Evolutionary conservation across 2,329 filamentous ascomycete species (phyloP), one percentile per base, ranked within the genome.

Genomic region (Verticillium nubilum): DNA sequence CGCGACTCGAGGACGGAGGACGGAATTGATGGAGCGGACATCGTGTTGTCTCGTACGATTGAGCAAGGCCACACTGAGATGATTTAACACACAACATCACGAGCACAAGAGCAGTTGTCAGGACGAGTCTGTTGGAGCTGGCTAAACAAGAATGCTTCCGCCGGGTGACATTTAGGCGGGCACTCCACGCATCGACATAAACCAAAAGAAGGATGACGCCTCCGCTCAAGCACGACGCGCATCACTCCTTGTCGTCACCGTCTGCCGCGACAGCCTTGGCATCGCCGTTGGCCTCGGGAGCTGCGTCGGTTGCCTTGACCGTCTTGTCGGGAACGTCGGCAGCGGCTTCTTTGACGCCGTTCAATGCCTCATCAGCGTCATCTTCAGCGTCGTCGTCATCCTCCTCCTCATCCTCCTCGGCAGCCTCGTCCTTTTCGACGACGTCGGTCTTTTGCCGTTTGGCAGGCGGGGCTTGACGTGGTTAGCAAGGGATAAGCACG

Each of bases 371-470:
- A 6, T 66, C 66, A 3, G 62, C 67, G 5, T 70, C 71, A 1
- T 62, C 67, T 3, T 62, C 62, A 13, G 50, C 60, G 13, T 59
- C 61, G 13, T 61, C 60, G 29, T 62, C 60, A 33, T 57, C 66
- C 5, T 69, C 70, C 5, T 63, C 69, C 2, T 65, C 67, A 4
- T 57, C 65, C 9, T 63, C 65, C 15, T 68, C 70, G 29, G 64
- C 67, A 19, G 63, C 68, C 23, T 67, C 69, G 12, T 70, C 70
- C 13, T 74, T 73, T 1, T 73, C 73, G 0, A 73, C 74, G 4
- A 23, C 66, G 59, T 66, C 70, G 27, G 77, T 80, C 76, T 81
- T 83, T 66, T 74, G 76, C 73, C 81, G 82, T 74, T 83, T 83
- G 59, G 76, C 76, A 37, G 80, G 80, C 55, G 78, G 79, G 58